Conservation (phyloP, 768 basidiomycete species). For the Lanmaoa pseudosensibilis region DNA sequence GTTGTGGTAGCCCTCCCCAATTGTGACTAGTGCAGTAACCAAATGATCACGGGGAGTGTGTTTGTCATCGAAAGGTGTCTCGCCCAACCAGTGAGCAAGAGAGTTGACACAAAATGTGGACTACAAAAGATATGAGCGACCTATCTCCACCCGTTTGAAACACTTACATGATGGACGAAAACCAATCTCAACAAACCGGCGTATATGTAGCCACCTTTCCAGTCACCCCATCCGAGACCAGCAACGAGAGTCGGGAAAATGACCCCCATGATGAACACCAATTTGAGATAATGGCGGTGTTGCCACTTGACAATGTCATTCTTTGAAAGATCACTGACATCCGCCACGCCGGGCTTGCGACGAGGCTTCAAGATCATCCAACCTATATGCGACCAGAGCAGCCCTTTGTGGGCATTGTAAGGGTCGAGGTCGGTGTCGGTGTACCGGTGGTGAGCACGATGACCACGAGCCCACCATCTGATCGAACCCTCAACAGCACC, state of each 20-base stretch:
- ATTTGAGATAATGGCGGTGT: constrained; percentile 71
- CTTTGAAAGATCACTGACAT: constrained; percentile 82
- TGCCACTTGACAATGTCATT: constrained; percentile 85
- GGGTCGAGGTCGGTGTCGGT: constrained; percentile 97
- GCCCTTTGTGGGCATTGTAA: constrained; percentile 88
- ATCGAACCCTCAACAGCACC: constrained; percentile 97
- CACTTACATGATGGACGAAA: constrained; percentile 85
- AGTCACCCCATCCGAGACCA: constrained; percentile 84
- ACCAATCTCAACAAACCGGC: constrained; percentile 74
- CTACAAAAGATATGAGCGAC: constrained; percentile 37
- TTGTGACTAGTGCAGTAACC: constrained; percentile 84
- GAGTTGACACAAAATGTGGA: constrained; percentile 98
- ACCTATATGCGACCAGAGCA: constrained; percentile 83
- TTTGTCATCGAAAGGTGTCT: constrained; percentile 92
- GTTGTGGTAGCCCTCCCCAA: constrained; percentile 98
- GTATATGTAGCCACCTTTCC: constrained; percentile 81
- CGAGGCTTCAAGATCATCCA: constrained; percentile 95
- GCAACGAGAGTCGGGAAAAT: constrained; percentile 75
- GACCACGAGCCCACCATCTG: constrained; percentile 98
- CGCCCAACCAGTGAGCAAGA: constrained; percentile 94
- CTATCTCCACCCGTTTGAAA: not conserved
- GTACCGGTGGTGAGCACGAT: constrained; percentile 96
- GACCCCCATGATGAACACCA: constrained; percentile 72
- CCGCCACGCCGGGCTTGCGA: constrained; percentile 85
- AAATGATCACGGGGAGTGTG: constrained; percentile 90